Evolutionary conservation across 2,329 filamentous ascomycete species (phyloP).

Genomic region (Fusarium sp.): DNA sequence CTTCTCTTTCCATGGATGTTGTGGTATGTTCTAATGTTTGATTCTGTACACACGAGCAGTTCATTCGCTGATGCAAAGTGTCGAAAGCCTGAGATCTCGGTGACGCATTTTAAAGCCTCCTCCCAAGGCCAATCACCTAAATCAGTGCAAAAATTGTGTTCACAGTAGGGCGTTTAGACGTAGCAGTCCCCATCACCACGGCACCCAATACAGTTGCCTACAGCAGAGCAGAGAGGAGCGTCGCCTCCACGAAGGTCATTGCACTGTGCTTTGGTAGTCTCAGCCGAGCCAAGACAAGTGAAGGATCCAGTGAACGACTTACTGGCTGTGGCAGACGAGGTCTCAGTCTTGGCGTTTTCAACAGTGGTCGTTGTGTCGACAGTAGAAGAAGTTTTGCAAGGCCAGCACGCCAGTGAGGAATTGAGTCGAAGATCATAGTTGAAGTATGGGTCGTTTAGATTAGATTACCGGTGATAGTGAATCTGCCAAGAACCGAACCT

Average conservation of each 20-base stretch:
- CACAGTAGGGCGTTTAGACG: not conserved
- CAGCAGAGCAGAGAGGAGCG: not conserved
- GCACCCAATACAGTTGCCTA: not conserved
- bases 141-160: not conserved
- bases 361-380: not conserved
- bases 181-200: not conserved
- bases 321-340: not conserved
- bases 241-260: not conserved
- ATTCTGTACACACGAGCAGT: not conserved
- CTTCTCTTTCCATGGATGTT: not conserved
- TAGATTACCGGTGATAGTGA: not conserved
- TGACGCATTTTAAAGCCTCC: not conserved
- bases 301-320: not conserved
- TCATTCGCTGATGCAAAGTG: not conserved
- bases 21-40: not conserved
- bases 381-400: not conserved
- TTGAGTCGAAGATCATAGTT: not conserved
- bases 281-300: not conserved
- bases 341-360: not conserved
- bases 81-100: not conserved
- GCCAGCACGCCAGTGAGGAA: not conserved
- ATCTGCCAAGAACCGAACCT: not conserved
- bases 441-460: not conserved
- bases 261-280: not conserved
- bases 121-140: not conserved